phyloP scores from a whole-genome alignment of 768 basidiomycete genomes.

The Termitomyces sp. region DNA sequence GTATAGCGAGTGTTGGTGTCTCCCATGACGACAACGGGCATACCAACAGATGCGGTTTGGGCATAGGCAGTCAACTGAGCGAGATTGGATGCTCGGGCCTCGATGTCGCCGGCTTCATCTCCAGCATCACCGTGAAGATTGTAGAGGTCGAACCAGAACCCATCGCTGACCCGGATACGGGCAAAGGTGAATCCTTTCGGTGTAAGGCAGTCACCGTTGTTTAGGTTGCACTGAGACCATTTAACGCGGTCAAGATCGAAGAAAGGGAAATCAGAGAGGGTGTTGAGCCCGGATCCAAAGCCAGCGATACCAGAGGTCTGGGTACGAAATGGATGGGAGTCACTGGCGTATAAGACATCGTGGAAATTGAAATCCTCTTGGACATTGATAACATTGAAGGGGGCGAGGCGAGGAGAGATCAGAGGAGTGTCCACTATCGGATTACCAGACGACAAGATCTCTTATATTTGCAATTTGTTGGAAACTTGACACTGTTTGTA shows the following conservation, averaged over 20 bases:
- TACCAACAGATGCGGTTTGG: constrained; percentile 23
- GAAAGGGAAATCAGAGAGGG: constrained; percentile 28
- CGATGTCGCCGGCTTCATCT: constrained; percentile 23
- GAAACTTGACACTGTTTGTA: neutral
- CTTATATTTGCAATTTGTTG: constrained; percentile 5
- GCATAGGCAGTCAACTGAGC: constrained; percentile 27
- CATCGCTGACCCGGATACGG: constrained; percentile 24
- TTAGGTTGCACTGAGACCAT: constrained; percentile 24
- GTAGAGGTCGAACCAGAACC: constrained; percentile 29
- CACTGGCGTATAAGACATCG: constrained; percentile 26
- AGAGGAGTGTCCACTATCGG: constrained; percentile 23
- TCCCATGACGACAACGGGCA: constrained; percentile 31
- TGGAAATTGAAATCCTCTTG: constrained; percentile 36
- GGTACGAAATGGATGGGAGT: constrained; percentile 30
- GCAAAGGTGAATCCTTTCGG: constrained; percentile 34
- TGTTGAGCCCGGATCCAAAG: constrained; percentile 30
- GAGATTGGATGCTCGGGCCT: constrained; percentile 25
- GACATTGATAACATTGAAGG: constrained; percentile 27
- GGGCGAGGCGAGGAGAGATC: constrained; percentile 23
- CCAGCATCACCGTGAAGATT: constrained; percentile 35
- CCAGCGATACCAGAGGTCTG: constrained; percentile 29
- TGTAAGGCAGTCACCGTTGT: constrained; percentile 29
- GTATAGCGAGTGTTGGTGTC: constrained; percentile 33
- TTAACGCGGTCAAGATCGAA: constrained; percentile 25
- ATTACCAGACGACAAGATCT: constrained; percentile 22